A percentile compares a stretch with the other conserved stretches of the same genome.
phyloP scores from a whole-genome alignment of 352 stramenopile genomes.

The Phytophthora europaea region DNA sequence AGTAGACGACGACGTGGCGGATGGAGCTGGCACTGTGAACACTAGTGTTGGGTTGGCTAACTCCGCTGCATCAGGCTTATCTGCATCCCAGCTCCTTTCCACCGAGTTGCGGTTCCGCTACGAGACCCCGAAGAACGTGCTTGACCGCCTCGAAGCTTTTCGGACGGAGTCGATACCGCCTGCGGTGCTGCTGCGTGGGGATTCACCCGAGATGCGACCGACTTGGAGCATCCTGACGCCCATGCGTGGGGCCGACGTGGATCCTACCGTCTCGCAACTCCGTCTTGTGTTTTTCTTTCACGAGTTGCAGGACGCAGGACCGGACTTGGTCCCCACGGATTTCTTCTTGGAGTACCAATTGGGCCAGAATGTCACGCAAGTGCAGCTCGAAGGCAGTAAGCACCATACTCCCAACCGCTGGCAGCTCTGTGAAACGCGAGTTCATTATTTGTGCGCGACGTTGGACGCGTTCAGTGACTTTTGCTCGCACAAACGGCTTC shows the following conservation, averaged over 20 bases:
- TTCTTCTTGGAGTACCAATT: conserved; percentile 88
- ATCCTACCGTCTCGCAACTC: conserved; percentile 78
- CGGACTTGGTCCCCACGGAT: conserved; percentile 58
- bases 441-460: conserved; percentile 78
- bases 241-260: conserved; percentile 55
- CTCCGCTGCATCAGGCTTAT: conserved; percentile 26
- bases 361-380: conserved; percentile 59
- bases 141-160: conserved; percentile 27
- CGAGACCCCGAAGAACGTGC: conserved; percentile 25
- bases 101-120: conserved; percentile 21
- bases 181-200: conserved; percentile 23
- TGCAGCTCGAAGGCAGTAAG: conserved; percentile 85
- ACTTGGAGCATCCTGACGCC: conserved; percentile 26
- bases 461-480: conserved; percentile 78
- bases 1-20: neutral
- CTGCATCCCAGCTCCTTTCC: conserved; percentile 21
- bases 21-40: neutral
- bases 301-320: conserved; percentile 79
- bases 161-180: conserved; percentile 34
- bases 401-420: conserved; percentile 82
- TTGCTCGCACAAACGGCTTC: conserved; percentile 68
- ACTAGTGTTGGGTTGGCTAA: conserved; percentile 21
- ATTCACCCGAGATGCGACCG: conserved; percentile 24
- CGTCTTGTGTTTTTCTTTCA: conserved; percentile 87
- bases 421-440: conserved; percentile 79